phyloP scores from a whole-genome alignment of 805 yeast genomes.

The Kluyveromyces wickerhamii region DNA sequence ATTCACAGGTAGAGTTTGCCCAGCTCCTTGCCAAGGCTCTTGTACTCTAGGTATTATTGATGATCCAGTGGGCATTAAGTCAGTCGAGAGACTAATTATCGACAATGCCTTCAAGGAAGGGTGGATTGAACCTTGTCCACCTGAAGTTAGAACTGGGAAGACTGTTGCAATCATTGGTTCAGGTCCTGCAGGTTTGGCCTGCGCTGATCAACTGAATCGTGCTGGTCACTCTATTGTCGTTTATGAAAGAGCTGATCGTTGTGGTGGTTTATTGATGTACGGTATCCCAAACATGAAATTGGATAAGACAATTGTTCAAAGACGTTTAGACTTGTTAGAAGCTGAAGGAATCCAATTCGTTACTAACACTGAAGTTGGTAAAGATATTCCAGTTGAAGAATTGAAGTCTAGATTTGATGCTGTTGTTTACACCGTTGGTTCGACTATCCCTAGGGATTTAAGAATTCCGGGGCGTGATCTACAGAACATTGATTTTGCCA shows the following conservation, averaged over 20 bases:
- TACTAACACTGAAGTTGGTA: conserved; percentile 75
- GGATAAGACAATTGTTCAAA: conserved; percentile 85
- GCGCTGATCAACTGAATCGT: conserved; percentile 93
- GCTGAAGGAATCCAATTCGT: conserved; percentile 85
- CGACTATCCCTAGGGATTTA: conserved; percentile 93
- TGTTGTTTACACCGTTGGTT: conserved; percentile 85
- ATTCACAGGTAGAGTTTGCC: conserved; percentile 96
- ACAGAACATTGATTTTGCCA: conserved; percentile 87
- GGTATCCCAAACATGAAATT: conserved; percentile 99
- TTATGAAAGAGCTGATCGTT: conserved; percentile 89
- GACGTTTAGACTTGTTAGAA: conserved; percentile 83
- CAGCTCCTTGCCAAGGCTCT: conserved; percentile 99
- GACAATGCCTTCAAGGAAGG: conserved; percentile 96
- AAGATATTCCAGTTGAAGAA: conserved; percentile 65
- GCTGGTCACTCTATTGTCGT: conserved; percentile 93
- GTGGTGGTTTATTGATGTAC: conserved; percentile 96
- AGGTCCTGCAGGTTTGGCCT: conserved; percentile 95
- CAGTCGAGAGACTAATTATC: conserved; percentile 91
- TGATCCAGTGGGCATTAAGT: conserved; percentile 93
- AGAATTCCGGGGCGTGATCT: conserved; percentile 89
- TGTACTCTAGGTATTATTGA: conserved; percentile 89
- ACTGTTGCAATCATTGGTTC: conserved; percentile 85
- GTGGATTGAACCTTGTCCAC: conserved; percentile 86
- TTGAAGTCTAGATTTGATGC: conserved; percentile 65
- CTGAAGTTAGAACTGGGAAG: conserved; percentile 75